Conservation (phyloP, 1,284 basidiomycete species). For the Schizophyllum commune region DNA sequence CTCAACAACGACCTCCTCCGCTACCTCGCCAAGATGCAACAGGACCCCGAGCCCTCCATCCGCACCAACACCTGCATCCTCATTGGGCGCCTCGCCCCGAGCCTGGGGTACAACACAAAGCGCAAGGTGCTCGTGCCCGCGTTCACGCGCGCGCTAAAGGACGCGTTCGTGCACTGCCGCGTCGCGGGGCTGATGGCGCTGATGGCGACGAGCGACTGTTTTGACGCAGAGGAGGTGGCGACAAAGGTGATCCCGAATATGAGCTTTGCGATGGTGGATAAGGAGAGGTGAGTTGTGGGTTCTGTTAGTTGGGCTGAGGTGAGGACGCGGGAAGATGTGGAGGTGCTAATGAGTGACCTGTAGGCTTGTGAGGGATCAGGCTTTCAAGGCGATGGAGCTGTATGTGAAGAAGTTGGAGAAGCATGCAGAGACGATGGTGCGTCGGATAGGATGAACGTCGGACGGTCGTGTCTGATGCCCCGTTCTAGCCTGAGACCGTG, state of each 20-base stretch:
- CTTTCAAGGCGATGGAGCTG: conserved; percentile 84
- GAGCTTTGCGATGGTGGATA: conserved; percentile 75
- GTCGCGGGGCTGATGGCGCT: conserved; percentile 95
- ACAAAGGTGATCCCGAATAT: conserved; percentile 84
- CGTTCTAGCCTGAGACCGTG: conserved; percentile 22
- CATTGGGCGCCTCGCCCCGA: conserved; percentile 84
- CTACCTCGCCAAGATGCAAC: conserved; percentile 88
- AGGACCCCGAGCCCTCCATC: conserved; percentile 89
- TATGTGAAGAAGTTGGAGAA: conserved; percentile 81
- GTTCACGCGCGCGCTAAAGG: conserved; percentile 86
- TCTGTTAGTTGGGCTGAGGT: no score
- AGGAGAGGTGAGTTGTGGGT: conserved; percentile 65
- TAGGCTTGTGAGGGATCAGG: conserved; percentile 90
- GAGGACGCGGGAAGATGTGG: neutral
- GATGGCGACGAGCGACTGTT: conserved; percentile 91
- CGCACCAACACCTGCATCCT: conserved; percentile 97
- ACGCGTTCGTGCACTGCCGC: conserved; percentile 87
- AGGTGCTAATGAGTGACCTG: neutral
- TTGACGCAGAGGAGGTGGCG: conserved; percentile 84
- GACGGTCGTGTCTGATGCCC: conserved; percentile 55
- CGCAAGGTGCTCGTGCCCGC: conserved; percentile 95
- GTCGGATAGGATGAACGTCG: conserved; percentile 14
- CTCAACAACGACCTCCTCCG: conserved; percentile 96
- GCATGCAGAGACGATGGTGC: conserved; percentile 73
- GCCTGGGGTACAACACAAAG: conserved; percentile 82